These are phyloP conservation scores for Rhizomucor miehei DNA, from an alignment of 371 early-diverging fungal genomes.

Conservation along the genomic window DNA sequence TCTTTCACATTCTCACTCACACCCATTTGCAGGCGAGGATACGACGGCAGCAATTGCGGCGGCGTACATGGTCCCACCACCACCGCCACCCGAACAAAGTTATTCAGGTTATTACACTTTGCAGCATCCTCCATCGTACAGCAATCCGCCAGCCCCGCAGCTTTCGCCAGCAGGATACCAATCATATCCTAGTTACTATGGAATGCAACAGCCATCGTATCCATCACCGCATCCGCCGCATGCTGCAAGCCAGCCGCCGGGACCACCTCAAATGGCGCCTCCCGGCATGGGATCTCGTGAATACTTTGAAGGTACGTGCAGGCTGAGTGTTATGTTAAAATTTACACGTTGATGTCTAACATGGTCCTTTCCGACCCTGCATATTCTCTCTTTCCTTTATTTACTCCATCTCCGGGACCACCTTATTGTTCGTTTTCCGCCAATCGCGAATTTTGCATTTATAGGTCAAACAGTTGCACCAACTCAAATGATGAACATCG, in stretches of 20 bases:
- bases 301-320: slow-evolving; percentile 13
- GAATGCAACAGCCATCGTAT: slow-evolving; percentile 4
- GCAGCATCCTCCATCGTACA: too few species aligned
- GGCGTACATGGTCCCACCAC: slow-evolving; percentile 8
- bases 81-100: neutral
- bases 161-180: slow-evolving; percentile 11
- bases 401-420: neutral
- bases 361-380: slow-evolving; percentile 4
- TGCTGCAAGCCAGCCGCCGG: slow-evolving; percentile 8
- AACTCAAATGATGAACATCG: slow-evolving; percentile 17
- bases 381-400: slow-evolving; percentile 2
- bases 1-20: neutral
- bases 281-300: slow-evolving; percentile 9
- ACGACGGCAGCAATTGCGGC: slow-evolving; percentile 5
- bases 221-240: slow-evolving; percentile 13
- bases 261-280: slow-evolving; percentile 3
- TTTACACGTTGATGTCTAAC: too few species aligned
- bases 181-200: slow-evolving; percentile 14
- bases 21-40: neutral
- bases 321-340: neutral
- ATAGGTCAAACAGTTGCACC: slow-evolving; percentile 12
- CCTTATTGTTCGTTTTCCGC: neutral
- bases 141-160: neutral
- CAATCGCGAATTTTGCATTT: neutral
- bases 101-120: slow-evolving; percentile 8